These are phyloP conservation scores for Saccharomycopsis vini DNA, from an alignment of 805 yeast species.

Conservation along the genomic window DNA sequence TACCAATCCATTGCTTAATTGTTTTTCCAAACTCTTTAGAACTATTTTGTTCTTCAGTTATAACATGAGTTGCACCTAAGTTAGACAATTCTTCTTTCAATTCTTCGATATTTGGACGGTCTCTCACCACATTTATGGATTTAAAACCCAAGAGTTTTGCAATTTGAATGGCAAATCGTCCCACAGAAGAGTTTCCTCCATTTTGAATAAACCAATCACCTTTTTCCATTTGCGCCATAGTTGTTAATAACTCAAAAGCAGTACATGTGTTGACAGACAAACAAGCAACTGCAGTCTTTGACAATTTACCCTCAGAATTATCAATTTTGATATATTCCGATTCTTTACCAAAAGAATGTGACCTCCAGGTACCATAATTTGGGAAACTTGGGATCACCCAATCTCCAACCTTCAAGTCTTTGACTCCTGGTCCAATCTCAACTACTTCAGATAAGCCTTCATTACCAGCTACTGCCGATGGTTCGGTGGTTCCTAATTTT, in stretches of 20 bases:
- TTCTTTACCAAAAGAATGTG: constrained; percentile 52
- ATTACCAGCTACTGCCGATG: constrained; percentile 84
- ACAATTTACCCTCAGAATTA: constrained; percentile 37
- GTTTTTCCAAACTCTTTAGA: constrained; percentile 58
- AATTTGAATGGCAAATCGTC: constrained; percentile 83
- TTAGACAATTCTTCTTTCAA: constrained; percentile 41
- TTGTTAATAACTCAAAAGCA: constrained; percentile 80
- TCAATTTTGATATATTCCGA: constrained; percentile 51
- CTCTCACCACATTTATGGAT: constrained; percentile 81
- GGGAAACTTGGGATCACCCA: constrained; percentile 77
- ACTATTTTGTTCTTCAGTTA: constrained; percentile 78
- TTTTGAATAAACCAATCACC: constrained; percentile 88
- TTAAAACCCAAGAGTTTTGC: constrained; percentile 71
- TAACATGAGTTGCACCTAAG: constrained; percentile 80
- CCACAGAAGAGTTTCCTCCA: constrained; percentile 95
- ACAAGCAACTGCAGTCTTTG: constrained; percentile 69
- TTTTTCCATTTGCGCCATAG: constrained; percentile 27
- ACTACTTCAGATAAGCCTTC: constrained; percentile 87
- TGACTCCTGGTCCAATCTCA: constrained; percentile 52
- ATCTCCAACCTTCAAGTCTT: constrained; percentile 54
- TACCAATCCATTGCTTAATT: constrained; percentile 25
- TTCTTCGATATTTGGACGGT: constrained; percentile 64
- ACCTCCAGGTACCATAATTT: constrained; percentile 91
- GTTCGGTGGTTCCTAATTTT: constrained; percentile 49
- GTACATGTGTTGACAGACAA: constrained; percentile 88